Evolutionary conservation across 306 rosid species (phyloP).

Genomic region (Acacia acuminata): DNA sequence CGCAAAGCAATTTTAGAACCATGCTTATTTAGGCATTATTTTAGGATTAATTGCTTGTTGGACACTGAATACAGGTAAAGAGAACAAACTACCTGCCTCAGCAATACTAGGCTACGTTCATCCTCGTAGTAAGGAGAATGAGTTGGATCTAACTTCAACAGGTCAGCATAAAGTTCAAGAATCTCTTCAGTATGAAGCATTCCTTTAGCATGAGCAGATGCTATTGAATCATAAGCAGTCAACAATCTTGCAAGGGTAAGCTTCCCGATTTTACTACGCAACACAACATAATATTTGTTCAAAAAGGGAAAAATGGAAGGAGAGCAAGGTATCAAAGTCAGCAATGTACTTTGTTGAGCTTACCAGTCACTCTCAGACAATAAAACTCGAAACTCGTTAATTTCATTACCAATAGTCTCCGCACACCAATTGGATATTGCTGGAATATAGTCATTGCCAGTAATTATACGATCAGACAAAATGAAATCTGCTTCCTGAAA

Average conservation of each 20-base stretch:
- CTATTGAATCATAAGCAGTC: slow-evolving; percentile 61
- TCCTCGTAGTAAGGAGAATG: slow-evolving; percentile 76
- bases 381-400: slow-evolving; percentile 59
- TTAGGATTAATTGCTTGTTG: background rate
- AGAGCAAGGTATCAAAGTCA: slow-evolving; percentile 20
- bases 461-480: slow-evolving; percentile 37
- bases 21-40: background rate
- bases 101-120: slow-evolving; percentile 43
- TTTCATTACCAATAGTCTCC: slow-evolving; percentile 67
- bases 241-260: slow-evolving; percentile 88
- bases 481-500: slow-evolving; percentile 46
- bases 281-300: slow-evolving; percentile 15
- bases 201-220: slow-evolving; percentile 47
- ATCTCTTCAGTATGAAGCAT: slow-evolving; percentile 55
- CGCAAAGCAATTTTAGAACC: background rate
- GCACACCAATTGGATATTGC: slow-evolving; percentile 53
- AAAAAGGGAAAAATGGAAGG: slow-evolving; percentile 16
- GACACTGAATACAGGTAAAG: slow-evolving; percentile 21
- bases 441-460: slow-evolving; percentile 40
- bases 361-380: slow-evolving; percentile 71
- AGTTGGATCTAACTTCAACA: slow-evolving; percentile 60
- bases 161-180: slow-evolving; percentile 68
- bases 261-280: slow-evolving; percentile 84
- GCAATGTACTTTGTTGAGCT: slow-evolving; percentile 20
- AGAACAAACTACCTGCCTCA: slow-evolving; percentile 46